Evolutionary conservation across 1,139 yeast genomes (phyloP).

Genomic region (Kluyveromyces sp.): DNA sequence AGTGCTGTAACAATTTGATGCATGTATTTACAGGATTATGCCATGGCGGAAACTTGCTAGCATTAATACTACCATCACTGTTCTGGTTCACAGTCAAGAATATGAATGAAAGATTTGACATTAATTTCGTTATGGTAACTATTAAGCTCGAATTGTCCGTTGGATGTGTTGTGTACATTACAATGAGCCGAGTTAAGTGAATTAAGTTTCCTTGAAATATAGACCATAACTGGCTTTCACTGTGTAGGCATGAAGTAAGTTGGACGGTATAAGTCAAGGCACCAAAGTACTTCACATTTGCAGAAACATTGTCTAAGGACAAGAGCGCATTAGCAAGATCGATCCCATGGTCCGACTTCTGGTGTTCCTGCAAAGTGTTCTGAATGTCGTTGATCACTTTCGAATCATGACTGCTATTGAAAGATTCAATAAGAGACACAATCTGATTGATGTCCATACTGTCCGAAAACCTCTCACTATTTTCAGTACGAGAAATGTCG

Average conservation of each 20-base stretch:
- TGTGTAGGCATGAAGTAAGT: slow-evolving; percentile 30
- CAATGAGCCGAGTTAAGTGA: slow-evolving; percentile 18
- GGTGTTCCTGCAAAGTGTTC: slow-evolving; percentile 44
- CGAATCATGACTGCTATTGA: slow-evolving; percentile 29
- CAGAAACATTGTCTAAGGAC: slow-evolving; percentile 28
- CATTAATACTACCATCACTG: slow-evolving; percentile 6
- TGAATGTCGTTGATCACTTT: slow-evolving; percentile 41
- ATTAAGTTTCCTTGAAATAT: slow-evolving; percentile 23
- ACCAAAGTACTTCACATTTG: slow-evolving; percentile 60
- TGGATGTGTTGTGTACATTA: slow-evolving; percentile 14
- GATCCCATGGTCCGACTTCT: slow-evolving; percentile 45
- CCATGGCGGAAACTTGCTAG: slow-evolving; percentile 27
- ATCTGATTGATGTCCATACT: slow-evolving; percentile 2
- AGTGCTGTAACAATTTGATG: slow-evolving; percentile 19
- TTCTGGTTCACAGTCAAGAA: slow-evolving; percentile 33
- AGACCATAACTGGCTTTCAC: slow-evolving; percentile 17
- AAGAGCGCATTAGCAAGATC: slow-evolving; percentile 45
- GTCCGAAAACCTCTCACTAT: background rate
- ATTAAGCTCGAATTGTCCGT: slow-evolving; percentile 12
- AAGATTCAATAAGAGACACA: slow-evolving; percentile 20
- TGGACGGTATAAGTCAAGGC: slow-evolving; percentile 63
- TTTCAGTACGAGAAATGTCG: background rate
- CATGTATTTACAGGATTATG: slow-evolving; percentile 34
- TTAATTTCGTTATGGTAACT: slow-evolving; percentile 37
- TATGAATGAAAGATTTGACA: slow-evolving; percentile 49